Evolutionary conservation across 225 moss, liverwort and hornwort genomes (phyloP).

Genomic region (Neckera pumila): DNA sequence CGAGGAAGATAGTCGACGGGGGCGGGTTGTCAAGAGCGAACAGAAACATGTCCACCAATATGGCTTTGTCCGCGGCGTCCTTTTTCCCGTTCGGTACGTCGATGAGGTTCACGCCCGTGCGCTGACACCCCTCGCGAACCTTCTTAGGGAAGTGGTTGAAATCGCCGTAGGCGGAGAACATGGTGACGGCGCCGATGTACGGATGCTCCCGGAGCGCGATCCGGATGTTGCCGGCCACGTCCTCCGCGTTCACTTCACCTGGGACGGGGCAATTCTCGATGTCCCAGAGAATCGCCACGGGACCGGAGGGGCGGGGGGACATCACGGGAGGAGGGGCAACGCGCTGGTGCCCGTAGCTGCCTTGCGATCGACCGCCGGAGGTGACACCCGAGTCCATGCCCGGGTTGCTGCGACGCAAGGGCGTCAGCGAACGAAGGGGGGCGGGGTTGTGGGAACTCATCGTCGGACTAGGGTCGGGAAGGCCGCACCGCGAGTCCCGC

Average conservation of each 20-base stretch:
- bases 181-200: slow-evolving; percentile 67
- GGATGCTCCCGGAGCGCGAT: slow-evolving; percentile 71
- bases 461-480: neutral
- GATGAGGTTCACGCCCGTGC: slow-evolving; percentile 91
- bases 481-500: neutral
- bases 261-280: slow-evolving; percentile 95
- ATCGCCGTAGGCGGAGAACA: slow-evolving; percentile 92
- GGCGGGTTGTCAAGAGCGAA: slow-evolving; percentile 88
- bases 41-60: slow-evolving; percentile 86
- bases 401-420: slow-evolving; percentile 5
- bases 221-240: slow-evolving; percentile 81
- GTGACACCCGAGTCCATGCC: neutral
- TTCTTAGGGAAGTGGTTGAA: slow-evolving; percentile 79
- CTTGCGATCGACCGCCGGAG: slow-evolving; percentile 1
- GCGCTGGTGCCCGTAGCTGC: slow-evolving; percentile 1
- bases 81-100: slow-evolving; percentile 94
- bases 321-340: neutral
- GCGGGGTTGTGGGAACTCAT: neutral
- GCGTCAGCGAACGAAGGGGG: slow-evolving; percentile 25
- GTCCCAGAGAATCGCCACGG: slow-evolving; percentile 83
- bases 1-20: slow-evolving; percentile 72
- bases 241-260: slow-evolving; percentile 73
- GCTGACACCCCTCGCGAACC: slow-evolving; percentile 83
- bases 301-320: slow-evolving; percentile 23
- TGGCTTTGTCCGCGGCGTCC: slow-evolving; percentile 91